phyloP scores from a whole-genome alignment of 768 basidiomycete species.

The Russula sp. region DNA sequence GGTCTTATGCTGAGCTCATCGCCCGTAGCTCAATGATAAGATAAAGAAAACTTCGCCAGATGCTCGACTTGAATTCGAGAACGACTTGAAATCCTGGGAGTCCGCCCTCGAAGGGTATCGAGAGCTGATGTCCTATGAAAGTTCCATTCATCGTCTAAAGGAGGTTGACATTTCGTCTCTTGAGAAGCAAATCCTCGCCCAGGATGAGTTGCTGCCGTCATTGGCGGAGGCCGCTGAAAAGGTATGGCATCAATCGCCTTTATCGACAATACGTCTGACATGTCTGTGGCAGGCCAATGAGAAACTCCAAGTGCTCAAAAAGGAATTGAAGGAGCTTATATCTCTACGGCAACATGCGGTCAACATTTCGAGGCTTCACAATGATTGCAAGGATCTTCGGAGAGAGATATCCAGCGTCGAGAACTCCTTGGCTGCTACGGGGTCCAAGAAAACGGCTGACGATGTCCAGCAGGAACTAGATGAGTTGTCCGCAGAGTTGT shows the following conservation, averaged over 20 bases:
- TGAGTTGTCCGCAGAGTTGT: constrained; percentile 58
- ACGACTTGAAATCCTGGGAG: constrained; percentile 55
- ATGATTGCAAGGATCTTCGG: constrained; percentile 51
- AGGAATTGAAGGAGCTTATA: constrained; percentile 53
- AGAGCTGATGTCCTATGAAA: constrained; percentile 48
- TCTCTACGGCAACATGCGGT: constrained; percentile 53
- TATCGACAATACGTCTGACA: not conserved
- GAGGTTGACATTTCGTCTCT: constrained; percentile 57
- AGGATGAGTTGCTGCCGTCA: constrained; percentile 48
- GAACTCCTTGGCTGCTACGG: constrained; percentile 57
- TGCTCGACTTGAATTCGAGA: constrained; percentile 35
- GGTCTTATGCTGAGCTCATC: not conserved
- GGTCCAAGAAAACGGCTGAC: constrained; percentile 73
- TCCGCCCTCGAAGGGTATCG: constrained; percentile 49
- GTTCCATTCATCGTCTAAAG: constrained; percentile 47
- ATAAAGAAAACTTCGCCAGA: constrained; percentile 51
- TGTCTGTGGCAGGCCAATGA: constrained; percentile 39
- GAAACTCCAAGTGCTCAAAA: constrained; percentile 45
- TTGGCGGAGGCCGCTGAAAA: constrained; percentile 51
- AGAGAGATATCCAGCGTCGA: constrained; percentile 61
- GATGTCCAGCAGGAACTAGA: constrained; percentile 80
- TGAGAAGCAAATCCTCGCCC: constrained; percentile 50
- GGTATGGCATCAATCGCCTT: constrained; percentile 33
- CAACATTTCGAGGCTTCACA: constrained; percentile 50
- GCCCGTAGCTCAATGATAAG: constrained; percentile 51